Base-by-base conservation (phyloP, 305 asterid species). In the Fraxinus xanthoxyloides region DNA sequence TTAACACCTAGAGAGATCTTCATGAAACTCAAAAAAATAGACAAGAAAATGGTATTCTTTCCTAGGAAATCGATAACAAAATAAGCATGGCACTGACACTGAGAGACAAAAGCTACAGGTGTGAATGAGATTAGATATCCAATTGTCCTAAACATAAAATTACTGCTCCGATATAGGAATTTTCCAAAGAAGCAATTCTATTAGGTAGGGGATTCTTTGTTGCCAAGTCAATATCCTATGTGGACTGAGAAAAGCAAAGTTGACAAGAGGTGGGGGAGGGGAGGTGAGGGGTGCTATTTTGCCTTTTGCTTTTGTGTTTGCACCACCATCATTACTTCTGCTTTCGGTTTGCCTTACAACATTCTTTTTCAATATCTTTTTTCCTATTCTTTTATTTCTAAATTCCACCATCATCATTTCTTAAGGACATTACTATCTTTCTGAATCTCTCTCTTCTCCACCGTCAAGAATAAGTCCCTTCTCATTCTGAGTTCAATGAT, bases 221-320 rank as follows among this genome's bases (percentile, higher is more conserved):
- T 86, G 94, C 94, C 97, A 91, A 56, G 90, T 93, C 97, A 88
- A 92, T 89, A 77, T 92, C 92, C 86, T 59, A 88, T 85, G 87
- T 91, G 93, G 97, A 89, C 88, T 73, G 23, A 81, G 81, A 72
- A 85, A 81, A 85, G 81, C 82, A 38, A 88, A 89, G 89, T 82
- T 87, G 92, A 84, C 89, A 86, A 80, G 80, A 79, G 84, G 87
- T 76, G 89, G 89, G 89, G 83, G 31, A 63, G 72, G 84, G 61
- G 79, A 38, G 80, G 67, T 7, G 79, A 32, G 75, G 75, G 77
- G 82, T 74, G 85, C 86, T 83, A 78, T 86, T 83, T 76, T 80
- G 80, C 85, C 89, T 89, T 92, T 92, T 87, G 90, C 97, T 91
- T 92, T 94, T 91, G 91, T 80, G 90, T 85, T 87, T 83, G 85